Evolutionary conservation across 768 basidiomycete genomes (phyloP).

Genomic region (Sistotremastrum suecicum): DNA sequence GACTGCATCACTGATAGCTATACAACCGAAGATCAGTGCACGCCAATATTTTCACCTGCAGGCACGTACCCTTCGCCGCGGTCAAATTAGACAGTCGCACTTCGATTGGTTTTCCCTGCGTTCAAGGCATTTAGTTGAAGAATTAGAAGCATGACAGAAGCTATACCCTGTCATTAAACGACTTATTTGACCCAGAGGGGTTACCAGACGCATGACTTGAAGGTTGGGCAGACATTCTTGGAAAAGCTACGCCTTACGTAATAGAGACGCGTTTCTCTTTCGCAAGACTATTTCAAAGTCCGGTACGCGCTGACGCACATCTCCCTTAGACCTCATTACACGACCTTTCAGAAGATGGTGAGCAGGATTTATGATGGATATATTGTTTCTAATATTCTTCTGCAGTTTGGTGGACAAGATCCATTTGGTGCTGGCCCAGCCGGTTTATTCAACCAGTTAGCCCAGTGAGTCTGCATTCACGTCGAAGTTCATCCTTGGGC

Average conservation of each 20-base stretch:
- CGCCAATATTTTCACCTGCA: background rate
- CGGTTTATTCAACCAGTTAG: constrained; percentile 51
- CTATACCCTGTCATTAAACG: constrained; percentile 76
- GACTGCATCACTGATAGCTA: constrained; percentile 95
- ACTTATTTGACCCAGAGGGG: constrained; percentile 47
- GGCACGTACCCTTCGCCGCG: constrained; percentile 76
- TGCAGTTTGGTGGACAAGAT: constrained; percentile 24
- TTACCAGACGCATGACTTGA: constrained; percentile 13
- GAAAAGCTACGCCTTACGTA: background rate
- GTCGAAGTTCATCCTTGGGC: constrained; percentile 5
- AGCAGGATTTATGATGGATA: background rate
- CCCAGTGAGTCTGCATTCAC: constrained; percentile 30
- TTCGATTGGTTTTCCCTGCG: constrained; percentile 94
- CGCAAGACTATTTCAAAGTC: constrained; percentile 11
- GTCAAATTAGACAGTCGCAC: constrained; percentile 95
- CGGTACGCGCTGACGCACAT: background rate
- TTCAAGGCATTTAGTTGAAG: constrained; percentile 11
- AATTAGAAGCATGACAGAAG: background rate
- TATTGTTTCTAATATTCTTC: constrained; percentile 6
- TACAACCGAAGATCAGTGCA: background rate
- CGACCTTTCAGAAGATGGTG: constrained; percentile 15
- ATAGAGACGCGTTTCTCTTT: constrained; percentile 9
- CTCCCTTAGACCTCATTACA: background rate
- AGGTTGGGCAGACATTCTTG: constrained; percentile 18
- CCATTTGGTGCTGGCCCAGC: constrained; percentile 36